Base-by-base conservation (phyloP, 352 stramenopile genomes). In the Phytophthora tentaculata region DNA sequence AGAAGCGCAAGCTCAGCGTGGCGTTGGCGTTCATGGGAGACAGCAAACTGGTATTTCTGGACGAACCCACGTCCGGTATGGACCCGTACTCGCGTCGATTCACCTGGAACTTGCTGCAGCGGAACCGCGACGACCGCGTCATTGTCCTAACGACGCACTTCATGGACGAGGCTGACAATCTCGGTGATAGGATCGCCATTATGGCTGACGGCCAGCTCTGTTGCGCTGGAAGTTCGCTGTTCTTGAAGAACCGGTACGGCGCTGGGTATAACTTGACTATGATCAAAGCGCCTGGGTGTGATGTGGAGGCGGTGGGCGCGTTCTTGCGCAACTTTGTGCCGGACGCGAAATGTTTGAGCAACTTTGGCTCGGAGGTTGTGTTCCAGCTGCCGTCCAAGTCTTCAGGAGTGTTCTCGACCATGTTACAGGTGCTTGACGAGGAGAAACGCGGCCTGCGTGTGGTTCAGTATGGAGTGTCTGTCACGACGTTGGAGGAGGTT, bases 401-500 rank as follows among this genome's bases (percentile, higher is more conserved):
- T 13, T 81, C 91, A 13, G 81, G 81, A 0, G 56, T 70, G n/a
- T 99, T 99, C 70, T 70, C 89, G n/a, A 64, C 48, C 1, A 93
- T 99, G 75, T 94, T 99, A 57, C 69, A 93, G 58, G 76, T 84
- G 5, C 70, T 99, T 9, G 84, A 92, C 32, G 44, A 55, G 5
- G 48, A 80, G 35, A 66, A 88, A 55, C 57, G 67, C 2, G 55
- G 67, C 8, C 57, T 97, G 17, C 66, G 69, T 5, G 85, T 99
- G 56, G 65, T 80, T 7, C 85, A 91, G 39, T 99, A 99, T 76
- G 97, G 97, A 35, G 87, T 99, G 24, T 97, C 92, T 17, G 96
- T 99, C 45, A 99, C 98, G n/a, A 99, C 98, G 0, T 79, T 99
- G 6, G 98, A 99, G 70, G 97, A 99, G 83, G 97, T 99, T 0